Conservation (phyloP, 768 basidiomycete species). For the Amanita rubescens region DNA sequence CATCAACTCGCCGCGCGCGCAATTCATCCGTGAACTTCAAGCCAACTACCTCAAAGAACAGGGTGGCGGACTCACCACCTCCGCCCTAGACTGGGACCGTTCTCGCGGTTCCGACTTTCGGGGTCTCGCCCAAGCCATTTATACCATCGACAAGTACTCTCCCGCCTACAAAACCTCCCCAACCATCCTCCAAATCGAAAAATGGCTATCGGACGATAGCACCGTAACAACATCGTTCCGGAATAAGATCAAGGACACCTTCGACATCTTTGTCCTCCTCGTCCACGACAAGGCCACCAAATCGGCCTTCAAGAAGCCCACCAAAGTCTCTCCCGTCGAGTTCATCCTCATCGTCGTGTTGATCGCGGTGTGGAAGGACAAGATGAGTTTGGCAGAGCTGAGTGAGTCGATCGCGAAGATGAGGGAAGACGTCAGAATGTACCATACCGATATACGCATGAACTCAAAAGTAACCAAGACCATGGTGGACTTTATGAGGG, state of each 20-base stretch:
- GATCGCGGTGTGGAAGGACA: slow-evolving; percentile 41
- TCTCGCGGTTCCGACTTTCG: slow-evolving; percentile 51
- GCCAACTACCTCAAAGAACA: slow-evolving; percentile 35
- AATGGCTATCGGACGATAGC: slow-evolving; percentile 37
- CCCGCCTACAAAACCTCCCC: slow-evolving; percentile 18
- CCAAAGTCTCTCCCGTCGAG: slow-evolving; percentile 62
- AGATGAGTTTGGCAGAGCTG: slow-evolving; percentile 30
- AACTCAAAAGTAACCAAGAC: slow-evolving; percentile 51
- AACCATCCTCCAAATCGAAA: slow-evolving; percentile 34
- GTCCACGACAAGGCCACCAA: slow-evolving; percentile 28
- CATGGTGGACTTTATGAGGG: slow-evolving; percentile 45
- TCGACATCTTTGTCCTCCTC: slow-evolving; percentile 39
- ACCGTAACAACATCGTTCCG: slow-evolving; percentile 25
- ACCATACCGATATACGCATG: slow-evolving; percentile 59
- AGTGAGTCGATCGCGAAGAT: slow-evolving; percentile 40
- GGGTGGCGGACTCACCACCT: slow-evolving; percentile 23
- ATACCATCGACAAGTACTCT: slow-evolving; percentile 38
- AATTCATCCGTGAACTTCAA: slow-evolving; percentile 53
- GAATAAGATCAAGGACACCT: slow-evolving; percentile 32
- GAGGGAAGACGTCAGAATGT: slow-evolving; percentile 44
- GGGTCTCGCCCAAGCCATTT: slow-evolving; percentile 47
- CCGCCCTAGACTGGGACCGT: slow-evolving; percentile 41
- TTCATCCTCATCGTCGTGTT: slow-evolving; percentile 52
- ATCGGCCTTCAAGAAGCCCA: slow-evolving; percentile 29
- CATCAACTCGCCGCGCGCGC: slow-evolving; percentile 45